These are phyloP conservation scores for Paspalum vaginatum DNA, from an alignment of 176 grass and related monocot genomes.

Conservation along the genomic window DNA sequence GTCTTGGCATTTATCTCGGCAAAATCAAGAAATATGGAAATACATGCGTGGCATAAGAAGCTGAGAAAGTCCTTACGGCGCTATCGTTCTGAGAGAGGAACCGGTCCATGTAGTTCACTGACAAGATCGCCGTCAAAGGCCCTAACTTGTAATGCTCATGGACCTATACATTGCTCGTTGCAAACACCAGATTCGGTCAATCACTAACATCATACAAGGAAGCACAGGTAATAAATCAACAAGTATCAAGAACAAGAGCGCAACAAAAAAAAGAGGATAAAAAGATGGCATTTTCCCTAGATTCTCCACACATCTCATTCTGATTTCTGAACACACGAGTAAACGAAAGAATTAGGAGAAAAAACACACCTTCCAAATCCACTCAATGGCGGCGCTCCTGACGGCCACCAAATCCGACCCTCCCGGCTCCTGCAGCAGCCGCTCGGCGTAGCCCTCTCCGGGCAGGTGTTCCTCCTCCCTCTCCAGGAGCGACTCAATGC, in stretches of 20 bases:
- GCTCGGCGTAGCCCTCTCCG: conserved; percentile 52
- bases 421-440: conserved; percentile 43
- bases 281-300: conserved; percentile 8
- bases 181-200: neutral
- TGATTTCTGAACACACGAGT: neutral
- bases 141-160: conserved; percentile 65
- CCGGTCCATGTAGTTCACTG: conserved; percentile 74
- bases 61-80: conserved; percentile 52
- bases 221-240: neutral
- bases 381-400: conserved; percentile 59
- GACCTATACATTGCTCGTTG: conserved; percentile 51
- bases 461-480: conserved; percentile 65
- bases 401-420: conserved; percentile 46
- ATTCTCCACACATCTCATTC: neutral
- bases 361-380: conserved; percentile 73
- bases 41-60: neutral
- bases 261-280: neutral
- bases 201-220: neutral
- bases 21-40: neutral
- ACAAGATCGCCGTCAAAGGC: conserved; percentile 59
- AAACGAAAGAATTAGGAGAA: neutral
- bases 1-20: neutral
- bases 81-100: conserved; percentile 60
- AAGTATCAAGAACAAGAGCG: neutral
- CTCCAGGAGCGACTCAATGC: conserved; percentile 44